A percentile compares a stretch with the other conserved stretches of the same genome.
phyloP scores from a whole-genome alignment of 345 rosid species.

The Noccaea bulbosa region DNA sequence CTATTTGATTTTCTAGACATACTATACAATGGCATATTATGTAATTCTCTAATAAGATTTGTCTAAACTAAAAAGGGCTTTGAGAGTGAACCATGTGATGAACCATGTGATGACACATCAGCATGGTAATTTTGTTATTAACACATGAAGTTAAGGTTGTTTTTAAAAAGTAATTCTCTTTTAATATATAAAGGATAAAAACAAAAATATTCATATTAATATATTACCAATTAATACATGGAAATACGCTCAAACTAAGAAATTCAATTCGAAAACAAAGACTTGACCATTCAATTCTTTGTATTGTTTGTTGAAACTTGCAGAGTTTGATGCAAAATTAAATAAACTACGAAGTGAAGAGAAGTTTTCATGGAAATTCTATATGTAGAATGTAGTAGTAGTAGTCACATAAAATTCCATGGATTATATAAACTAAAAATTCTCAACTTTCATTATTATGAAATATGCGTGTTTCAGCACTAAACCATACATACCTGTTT shows the following conservation, averaged over 20 bases:
- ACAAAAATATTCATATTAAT: no score
- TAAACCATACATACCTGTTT: not conserved
- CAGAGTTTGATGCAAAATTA: not conserved
- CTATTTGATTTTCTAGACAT: no score
- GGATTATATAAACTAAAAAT: not conserved
- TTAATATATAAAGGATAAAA: no score
- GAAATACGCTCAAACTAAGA: not conserved
- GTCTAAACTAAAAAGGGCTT: no score
- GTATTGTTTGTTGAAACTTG: not conserved
- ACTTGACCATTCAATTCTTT: slow-evolving; percentile 36
- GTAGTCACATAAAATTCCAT: slow-evolving; percentile 11
- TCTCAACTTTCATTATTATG: slow-evolving; percentile 20
- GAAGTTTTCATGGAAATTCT: slow-evolving; percentile 19
- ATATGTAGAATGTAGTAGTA: not conserved
- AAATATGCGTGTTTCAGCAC: slow-evolving; percentile 12
- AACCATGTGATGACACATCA: no score
- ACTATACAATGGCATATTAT: no score
- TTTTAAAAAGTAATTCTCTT: no score
- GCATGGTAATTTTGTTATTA: no score
- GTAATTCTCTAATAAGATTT: no score
- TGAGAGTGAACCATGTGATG: no score
- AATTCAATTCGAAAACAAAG: not conserved
- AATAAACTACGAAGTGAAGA: slow-evolving; percentile 5
- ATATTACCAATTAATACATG: no score
- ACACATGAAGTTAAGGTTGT: no score